Base-by-base conservation (phyloP, 1,139 yeast species). In the Geotrichum histeridarum region DNA sequence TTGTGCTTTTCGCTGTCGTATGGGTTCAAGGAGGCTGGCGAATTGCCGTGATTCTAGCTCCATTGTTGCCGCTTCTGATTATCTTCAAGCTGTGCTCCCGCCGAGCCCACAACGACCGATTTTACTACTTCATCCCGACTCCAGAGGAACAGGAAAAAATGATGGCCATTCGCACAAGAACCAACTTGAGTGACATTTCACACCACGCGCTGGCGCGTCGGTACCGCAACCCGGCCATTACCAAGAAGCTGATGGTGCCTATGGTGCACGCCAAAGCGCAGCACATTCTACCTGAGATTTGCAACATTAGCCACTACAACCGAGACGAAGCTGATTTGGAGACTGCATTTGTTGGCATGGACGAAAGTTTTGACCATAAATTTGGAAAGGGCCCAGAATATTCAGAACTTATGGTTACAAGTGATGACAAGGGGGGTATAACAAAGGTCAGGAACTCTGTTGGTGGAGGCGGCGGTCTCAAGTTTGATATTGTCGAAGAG, bases 21-120 rank as follows among this genome's bases (percentile, higher is more conserved):
- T 72, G 76, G 74, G 70, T 67, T 32, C 75, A 72, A 53, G 72
- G 71, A 1, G 66, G 70, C 33, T 68, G 72, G 69, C 53, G 52
- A 12, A 58, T 67, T 22, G 75, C 75, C 1, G 61, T 65, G 33
- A 68, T 65, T 1, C 62, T 70, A 8, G 64, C 57, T 1, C 77
- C 77, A 8, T 55, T 70, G 41, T 65, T 67, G 1, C 54, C 61
- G 1, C 48, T 67, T 0, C 61, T 72, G 37, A 51, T 73, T 15
- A 55, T 60, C 8, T 73, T 65, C 65, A 71, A 71, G 56, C 56
- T 70, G 30, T 11, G 41, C 17, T 56, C 57, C 5, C 35, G 35
- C 31, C 46, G 43, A 31, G 35, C 42, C 2, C 56, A 53, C 53
- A 65, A 68, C 32, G 54, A 58, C 8, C 59, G 60, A 42, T 70